Conservation (phyloP, 495 filamentous ascomycete genomes). For the Pseudoneurospora amorphoporcata region DNA sequence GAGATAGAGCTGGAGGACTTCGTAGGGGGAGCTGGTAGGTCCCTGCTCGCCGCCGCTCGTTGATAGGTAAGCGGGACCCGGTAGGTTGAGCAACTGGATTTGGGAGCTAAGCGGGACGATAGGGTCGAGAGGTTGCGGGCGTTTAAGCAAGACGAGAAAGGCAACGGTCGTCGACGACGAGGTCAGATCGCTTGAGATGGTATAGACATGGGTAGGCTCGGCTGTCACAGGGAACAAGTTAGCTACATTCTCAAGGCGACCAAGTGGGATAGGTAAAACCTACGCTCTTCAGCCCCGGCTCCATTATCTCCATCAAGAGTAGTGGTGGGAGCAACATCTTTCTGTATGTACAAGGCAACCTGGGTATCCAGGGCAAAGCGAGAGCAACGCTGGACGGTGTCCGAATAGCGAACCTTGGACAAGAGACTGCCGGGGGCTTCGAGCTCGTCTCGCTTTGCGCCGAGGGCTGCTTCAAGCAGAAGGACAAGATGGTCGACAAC, state of each 20-base stretch:
- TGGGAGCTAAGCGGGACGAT: conserved; percentile 68
- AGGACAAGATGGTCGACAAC: conserved; percentile 71
- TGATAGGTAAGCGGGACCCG: conserved; percentile 58
- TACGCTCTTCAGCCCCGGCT: conserved; percentile 17
- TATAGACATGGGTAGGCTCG: conserved; percentile 54
- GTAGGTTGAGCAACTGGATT: conserved; percentile 84
- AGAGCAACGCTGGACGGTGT: conserved; percentile 78
- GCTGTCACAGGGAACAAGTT: conserved; percentile 11
- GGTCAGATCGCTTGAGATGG: conserved; percentile 68
- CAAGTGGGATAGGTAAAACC: not conserved
- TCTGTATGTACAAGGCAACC: conserved; percentile 79
- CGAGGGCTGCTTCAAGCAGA: conserved; percentile 75
- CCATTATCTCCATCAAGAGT: conserved; percentile 22
- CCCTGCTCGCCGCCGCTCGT: conserved; percentile 55
- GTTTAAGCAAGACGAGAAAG: conserved; percentile 83
- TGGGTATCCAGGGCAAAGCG: conserved; percentile 84
- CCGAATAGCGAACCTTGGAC: conserved; percentile 53
- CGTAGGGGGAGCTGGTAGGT: conserved; percentile 70
- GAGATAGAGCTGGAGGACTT: conserved; percentile 77
- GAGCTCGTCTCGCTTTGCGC: conserved; percentile 70
- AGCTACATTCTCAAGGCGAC: not conserved
- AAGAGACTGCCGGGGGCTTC: conserved; percentile 73
- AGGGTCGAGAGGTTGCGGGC: conserved; percentile 74
- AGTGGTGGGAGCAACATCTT: conserved; percentile 51
- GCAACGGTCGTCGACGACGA: conserved; percentile 68